Percentiles rank a stretch among this genome's conserved stretches.
Conservation (phyloP, 2,329 filamentous ascomycete genomes). For the Arthrobotrys pseudoclavata region DNA sequence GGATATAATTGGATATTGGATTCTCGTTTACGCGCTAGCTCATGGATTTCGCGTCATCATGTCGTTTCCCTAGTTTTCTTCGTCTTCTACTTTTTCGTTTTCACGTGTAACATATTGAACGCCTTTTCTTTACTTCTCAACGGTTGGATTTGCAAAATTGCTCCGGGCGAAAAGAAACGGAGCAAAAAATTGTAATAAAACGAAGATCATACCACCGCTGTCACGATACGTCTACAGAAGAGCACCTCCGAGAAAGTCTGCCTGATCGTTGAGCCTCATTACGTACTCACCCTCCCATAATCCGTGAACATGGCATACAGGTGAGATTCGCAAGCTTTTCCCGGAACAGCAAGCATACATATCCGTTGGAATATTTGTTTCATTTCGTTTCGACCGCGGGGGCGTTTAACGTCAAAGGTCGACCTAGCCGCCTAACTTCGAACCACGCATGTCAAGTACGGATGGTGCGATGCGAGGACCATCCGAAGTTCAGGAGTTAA, state of each 20-base stretch:
- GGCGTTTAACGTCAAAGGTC: neutral
- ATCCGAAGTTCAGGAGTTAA: slow-evolving; percentile 13
- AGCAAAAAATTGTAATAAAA: neutral
- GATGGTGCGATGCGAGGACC: neutral
- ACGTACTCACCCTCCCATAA: neutral
- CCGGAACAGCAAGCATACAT: neutral
- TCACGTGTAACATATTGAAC: slow-evolving; percentile 39
- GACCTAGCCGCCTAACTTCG: too few species aligned
- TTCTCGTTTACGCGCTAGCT: neutral
- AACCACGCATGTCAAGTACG: neutral
- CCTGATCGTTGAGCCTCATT: slow-evolving; percentile 13
- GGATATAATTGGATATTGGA: neutral
- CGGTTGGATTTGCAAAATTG: too few species aligned
- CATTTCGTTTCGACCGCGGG: slow-evolving; percentile 29
- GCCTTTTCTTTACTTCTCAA: neutral
- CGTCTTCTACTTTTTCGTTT: neutral
- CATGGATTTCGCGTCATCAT: neutral
- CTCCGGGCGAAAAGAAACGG: neutral
- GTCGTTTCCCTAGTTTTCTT: neutral
- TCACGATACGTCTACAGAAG: neutral
- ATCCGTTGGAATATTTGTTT: neutral
- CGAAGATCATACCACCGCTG: neutral
- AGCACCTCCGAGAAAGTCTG: too few species aligned
- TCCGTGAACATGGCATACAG: neutral
- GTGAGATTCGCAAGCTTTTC: too few species aligned